Evolutionary conservation across 306 rosid species (phyloP).

Genomic region (Casuarina equisetifolia): DNA sequence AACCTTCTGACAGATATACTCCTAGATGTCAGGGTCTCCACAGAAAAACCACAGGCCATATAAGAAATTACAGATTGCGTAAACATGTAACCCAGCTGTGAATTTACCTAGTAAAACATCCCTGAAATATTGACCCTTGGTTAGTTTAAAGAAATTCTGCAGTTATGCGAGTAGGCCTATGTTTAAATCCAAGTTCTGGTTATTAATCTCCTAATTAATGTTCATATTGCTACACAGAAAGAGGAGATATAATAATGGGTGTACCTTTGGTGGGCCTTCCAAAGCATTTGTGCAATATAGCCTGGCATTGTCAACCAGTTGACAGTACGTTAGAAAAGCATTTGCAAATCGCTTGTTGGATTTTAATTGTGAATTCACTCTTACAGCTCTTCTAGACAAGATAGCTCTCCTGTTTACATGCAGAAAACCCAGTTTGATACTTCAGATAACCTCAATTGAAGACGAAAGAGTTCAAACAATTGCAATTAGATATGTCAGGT

Average conservation of each 20-base stretch:
- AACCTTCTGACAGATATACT: neutral
- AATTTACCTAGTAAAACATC: neutral
- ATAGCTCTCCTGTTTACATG: conserved; percentile 76
- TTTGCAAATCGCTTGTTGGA: conserved; percentile 92
- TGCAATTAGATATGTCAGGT: conserved; percentile 15
- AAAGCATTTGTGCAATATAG: conserved; percentile 83
- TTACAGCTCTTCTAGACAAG: conserved; percentile 85
- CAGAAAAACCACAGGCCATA: neutral
- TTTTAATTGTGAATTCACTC: conserved; percentile 79
- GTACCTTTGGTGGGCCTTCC: conserved; percentile 91
- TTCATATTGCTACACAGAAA: neutral
- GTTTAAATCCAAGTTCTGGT: neutral
- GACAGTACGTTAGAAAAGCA: conserved; percentile 74
- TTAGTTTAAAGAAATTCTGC: neutral
- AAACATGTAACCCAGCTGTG: neutral
- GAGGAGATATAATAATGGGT: conserved; percentile 9
- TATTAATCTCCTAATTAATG: neutral
- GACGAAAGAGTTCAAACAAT: neutral
- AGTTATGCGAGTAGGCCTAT: neutral
- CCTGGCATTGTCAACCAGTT: conserved; percentile 76
- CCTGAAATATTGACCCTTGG: neutral
- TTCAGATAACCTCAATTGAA: conserved; percentile 8
- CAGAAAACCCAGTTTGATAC: conserved; percentile 2
- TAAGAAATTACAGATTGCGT: neutral
- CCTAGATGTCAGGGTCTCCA: neutral